Percentiles rank a stretch among this genome's conserved stretches.
Evolutionary conservation across 331 rosid species (phyloP).

Genomic region (Phaseolus coccineus): DNA sequence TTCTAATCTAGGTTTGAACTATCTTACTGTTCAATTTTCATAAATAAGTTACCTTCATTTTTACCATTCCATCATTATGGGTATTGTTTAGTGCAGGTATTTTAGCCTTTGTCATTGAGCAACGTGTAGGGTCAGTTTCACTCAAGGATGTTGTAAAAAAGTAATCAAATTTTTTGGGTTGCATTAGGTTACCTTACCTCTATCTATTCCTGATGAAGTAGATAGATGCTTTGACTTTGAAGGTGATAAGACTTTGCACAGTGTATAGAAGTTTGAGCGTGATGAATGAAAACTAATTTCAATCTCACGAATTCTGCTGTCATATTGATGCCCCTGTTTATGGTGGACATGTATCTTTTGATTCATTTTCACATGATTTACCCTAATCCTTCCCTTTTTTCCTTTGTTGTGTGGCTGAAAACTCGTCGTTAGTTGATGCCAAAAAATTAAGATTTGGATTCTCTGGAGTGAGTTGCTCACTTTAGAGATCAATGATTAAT

Average conservation of each 20-base stretch:
- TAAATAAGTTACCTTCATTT: constrained; percentile 23
- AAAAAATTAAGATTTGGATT: not conserved
- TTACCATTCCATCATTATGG: constrained; percentile 24
- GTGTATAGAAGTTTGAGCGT: constrained; percentile 53
- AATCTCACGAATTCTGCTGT: constrained; percentile 28
- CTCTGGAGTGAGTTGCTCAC: not conserved
- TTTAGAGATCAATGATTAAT: too few species aligned
- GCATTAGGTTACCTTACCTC: constrained; percentile 41
- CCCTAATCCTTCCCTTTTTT: not conserved
- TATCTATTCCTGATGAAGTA: constrained; percentile 44
- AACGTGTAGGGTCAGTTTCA: constrained; percentile 39
- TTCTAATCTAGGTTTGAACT: constrained; percentile 61
- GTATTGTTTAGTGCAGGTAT: constrained; percentile 48
- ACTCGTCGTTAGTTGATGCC: not conserved
- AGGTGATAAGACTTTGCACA: constrained; percentile 41
- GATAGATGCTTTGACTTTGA: constrained; percentile 51
- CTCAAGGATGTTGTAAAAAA: constrained; percentile 42
- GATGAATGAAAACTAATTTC: constrained; percentile 39
- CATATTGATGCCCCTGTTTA: not conserved
- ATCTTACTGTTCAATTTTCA: constrained; percentile 6
- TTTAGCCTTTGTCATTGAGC: constrained; percentile 41
- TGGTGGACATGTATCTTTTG: not conserved
- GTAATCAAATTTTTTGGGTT: constrained; percentile 42
- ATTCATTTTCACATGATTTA: constrained; percentile 21
- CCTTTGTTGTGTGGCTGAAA: not conserved